phyloP scores from a whole-genome alignment of 768 basidiomycete species.

The Trichaptum fuscoviolaceum region DNA sequence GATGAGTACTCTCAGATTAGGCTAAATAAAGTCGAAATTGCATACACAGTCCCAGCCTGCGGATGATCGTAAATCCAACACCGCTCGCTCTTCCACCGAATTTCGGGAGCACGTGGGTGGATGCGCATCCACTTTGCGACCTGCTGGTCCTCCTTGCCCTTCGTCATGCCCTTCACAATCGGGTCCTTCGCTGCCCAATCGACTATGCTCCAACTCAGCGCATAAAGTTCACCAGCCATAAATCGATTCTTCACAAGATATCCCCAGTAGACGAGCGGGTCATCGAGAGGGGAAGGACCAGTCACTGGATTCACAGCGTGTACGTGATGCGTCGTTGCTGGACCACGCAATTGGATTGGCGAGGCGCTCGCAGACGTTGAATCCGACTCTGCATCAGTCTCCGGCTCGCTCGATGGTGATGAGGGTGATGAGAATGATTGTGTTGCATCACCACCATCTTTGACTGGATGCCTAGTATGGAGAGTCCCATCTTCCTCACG shows the following conservation, averaged over 20 bases:
- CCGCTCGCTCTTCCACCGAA: constrained; percentile 87
- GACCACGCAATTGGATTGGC: background rate
- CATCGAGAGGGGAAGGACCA: constrained; percentile 26
- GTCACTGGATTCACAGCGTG: constrained; percentile 11
- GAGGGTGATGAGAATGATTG: background rate
- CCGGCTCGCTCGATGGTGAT: background rate
- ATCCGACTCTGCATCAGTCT: constrained; percentile 4
- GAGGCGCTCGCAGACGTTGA: background rate
- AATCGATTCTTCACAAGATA: constrained; percentile 89
- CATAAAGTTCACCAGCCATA: constrained; percentile 95
- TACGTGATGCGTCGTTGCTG: background rate
- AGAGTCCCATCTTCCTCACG: background rate
- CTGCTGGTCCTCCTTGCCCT: constrained; percentile 91
- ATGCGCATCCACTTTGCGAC: constrained; percentile 87
- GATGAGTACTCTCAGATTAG: constrained; percentile 6
- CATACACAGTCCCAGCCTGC: constrained; percentile 86
- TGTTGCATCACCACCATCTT: too few relatives aligned
- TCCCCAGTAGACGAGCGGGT: constrained; percentile 83
- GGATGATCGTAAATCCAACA: constrained; percentile 99
- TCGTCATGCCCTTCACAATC: constrained; percentile 55
- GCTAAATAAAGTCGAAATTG: constrained; percentile 12
- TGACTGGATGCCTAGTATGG: background rate
- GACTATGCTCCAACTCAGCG: constrained; percentile 82
- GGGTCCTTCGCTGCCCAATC: constrained; percentile 81
- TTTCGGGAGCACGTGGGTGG: constrained; percentile 71